Evolutionary conservation across 148 eudicot genomes (phyloP), one percentile per base, ranked within the genome.

Genomic region (Nepenthes gracilis): DNA sequence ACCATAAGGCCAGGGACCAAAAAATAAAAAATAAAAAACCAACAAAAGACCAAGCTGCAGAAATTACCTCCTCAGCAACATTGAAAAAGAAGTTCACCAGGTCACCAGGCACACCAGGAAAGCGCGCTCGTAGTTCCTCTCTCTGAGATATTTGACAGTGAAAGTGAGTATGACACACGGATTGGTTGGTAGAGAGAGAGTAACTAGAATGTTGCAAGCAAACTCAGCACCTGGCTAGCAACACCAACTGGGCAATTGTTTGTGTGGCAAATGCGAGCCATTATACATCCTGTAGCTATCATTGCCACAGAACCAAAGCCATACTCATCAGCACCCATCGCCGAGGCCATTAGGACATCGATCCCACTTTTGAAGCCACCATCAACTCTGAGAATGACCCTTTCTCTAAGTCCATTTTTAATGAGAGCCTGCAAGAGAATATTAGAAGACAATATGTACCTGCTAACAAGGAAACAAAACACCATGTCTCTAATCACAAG

Each of bases 191-290:
- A 52, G 9, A n/a, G 53, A 59, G 10, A n/a, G 12, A 36, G 14
- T 1, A 36, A 14, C 23, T 23, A 38, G 34, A 13, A 38, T 23
- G 14, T 13, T 59, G 12, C 2, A 49, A 43, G 10, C 33, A 61
- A 51, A 56, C 3, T 38, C 47, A 14, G 61, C 38, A 70, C 99
- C 96, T 93, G 99, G 75, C 99, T 93, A 54, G 99, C 99, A 72
- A 89, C 99, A 76, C 99, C 99, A 79, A 93, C 99, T 55, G 99
- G 99, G 71, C 99, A 93, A 74, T 93, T 93, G 66, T 93, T 93
- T 23, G 99, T 93, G 72, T 93, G 99, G 83, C 99, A 93, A 55
- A 93, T 93, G 60, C 99, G 92, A 71, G 99, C 99, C 99, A 93
- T 93, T 47, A 93, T 85, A 72, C 99, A 93, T 33, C 99, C 99